phyloP scores from a whole-genome alignment of 352 stramenopile species.

The Phytophthora lateralis region DNA sequence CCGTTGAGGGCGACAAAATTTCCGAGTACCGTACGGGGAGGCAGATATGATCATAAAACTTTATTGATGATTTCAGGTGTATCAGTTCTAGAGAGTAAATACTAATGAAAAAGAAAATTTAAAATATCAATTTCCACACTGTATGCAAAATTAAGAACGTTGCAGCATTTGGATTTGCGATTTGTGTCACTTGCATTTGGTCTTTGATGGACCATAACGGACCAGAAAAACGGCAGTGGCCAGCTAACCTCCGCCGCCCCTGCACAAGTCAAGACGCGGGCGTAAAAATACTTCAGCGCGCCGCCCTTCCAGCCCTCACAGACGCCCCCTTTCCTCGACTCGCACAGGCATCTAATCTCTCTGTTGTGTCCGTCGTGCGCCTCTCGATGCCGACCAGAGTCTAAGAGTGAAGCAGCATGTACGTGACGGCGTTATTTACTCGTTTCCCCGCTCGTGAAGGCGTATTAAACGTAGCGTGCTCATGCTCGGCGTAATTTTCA shows the following conservation, averaged over 20 bases:
- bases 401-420: slow-evolving; percentile 27
- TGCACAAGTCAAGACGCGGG: slow-evolving; percentile 31
- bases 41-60: too few relatives aligned
- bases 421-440: not conserved
- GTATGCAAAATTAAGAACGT: too few relatives aligned
- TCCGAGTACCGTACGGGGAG: too few relatives aligned
- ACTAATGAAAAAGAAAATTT: too few relatives aligned
- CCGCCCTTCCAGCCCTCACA: not conserved
- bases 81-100: too few relatives aligned
- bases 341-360: not conserved
- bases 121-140: too few relatives aligned
- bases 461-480: slow-evolving; percentile 7
- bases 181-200: not conserved
- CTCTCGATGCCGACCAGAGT: slow-evolving; percentile 29
- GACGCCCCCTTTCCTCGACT: not conserved
- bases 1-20: too few relatives aligned
- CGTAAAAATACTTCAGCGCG: slow-evolving; percentile 31
- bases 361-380: not conserved
- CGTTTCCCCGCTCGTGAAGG: not conserved
- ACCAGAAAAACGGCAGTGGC: slow-evolving; percentile 6
- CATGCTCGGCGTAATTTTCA: not conserved
- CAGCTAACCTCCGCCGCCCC: slow-evolving; percentile 20
- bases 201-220: not conserved
- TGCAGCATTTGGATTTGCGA: not conserved
- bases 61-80: too few relatives aligned